Evolutionary conservation across 345 rosid species (phyloP).

Genomic region (Isatis tinctoria): DNA sequence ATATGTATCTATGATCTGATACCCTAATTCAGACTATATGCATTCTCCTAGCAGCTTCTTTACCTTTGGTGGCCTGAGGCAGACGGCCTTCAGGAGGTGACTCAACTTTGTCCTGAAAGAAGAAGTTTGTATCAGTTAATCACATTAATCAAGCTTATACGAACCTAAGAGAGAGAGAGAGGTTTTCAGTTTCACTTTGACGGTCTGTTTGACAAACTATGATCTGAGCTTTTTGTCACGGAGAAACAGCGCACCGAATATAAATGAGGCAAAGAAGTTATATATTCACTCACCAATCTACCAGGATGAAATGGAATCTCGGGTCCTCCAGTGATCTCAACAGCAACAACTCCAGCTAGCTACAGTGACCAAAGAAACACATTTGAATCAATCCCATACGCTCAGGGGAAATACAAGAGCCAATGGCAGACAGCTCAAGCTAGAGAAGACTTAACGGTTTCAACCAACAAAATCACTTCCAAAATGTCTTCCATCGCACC

Average conservation of each 20-base stretch:
- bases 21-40: background rate
- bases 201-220: background rate
- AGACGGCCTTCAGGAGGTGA: conserved; percentile 92
- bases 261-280: background rate
- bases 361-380: conserved; percentile 19
- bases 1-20: background rate
- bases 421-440: background rate
- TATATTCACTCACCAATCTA: conserved; percentile 42
- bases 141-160: background rate
- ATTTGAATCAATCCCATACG: background rate
- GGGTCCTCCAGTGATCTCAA: conserved; percentile 83
- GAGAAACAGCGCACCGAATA: background rate
- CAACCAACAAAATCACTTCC: background rate
- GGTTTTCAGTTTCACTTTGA: background rate
- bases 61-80: conserved; percentile 83
- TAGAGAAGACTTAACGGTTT: background rate
- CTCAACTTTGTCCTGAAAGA: conserved; percentile 64
- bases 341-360: conserved; percentile 88
- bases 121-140: background rate
- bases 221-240: background rate
- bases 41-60: background rate
- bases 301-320: conserved; percentile 91
- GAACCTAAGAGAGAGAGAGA: background rate
- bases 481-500: background rate
- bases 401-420: background rate